Base-by-base conservation (phyloP, 2,329 filamentous ascomycete species). In the Pseudofabraea citricarpa region DNA sequence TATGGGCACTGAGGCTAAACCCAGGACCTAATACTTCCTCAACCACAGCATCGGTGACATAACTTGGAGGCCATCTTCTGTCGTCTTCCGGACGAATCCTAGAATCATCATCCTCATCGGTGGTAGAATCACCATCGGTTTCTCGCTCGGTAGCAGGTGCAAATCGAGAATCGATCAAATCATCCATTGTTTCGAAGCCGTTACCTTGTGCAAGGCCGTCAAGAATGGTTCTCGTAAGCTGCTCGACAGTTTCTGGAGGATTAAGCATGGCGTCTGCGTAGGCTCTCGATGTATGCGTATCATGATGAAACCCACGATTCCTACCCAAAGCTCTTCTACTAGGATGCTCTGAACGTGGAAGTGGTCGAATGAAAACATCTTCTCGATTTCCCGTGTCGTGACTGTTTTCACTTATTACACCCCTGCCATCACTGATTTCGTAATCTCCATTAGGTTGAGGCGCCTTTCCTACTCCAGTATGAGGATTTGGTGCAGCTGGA, bases 391-490 rank as follows among this genome's bases (percentile, higher is more conserved):
- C 75, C 2, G 70, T 77, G 55, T 87, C 84, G 8, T 73, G 71
- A 22, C 71, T 69, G 53, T 83, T 78, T 32, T 78, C 73, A 42
- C 72, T 75, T 33, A 87, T 69, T 4, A 80, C 75, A 2, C 75
- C 72, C 35, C 73, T 73, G 6, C 76, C 78, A 47, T 85, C 77
- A 1, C 73, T 66, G 12, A 90, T 67, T 32, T 82, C 72, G 43
- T 85, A 69, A 37, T 85, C 82, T 2, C 85, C 85, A 48, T 83
- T 77, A 4, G 67, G 62, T 40, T 77, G 74, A 33, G 73, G 68
- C n/a, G 72, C 68, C 59, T 90, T 90, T 44, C 85, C 86, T 53
- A 87, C 77, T 37, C 75, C 9, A 66, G 72, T 43, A 5, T 77
- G 72, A n/a, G 72, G 73, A 22, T 72, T 66, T 45, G 87, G 81